A percentile compares a stretch with the other conserved stretches of the same genome.
Evolutionary conservation across 306 rosid species (phyloP).

Genomic region (Parietaria judaica): DNA sequence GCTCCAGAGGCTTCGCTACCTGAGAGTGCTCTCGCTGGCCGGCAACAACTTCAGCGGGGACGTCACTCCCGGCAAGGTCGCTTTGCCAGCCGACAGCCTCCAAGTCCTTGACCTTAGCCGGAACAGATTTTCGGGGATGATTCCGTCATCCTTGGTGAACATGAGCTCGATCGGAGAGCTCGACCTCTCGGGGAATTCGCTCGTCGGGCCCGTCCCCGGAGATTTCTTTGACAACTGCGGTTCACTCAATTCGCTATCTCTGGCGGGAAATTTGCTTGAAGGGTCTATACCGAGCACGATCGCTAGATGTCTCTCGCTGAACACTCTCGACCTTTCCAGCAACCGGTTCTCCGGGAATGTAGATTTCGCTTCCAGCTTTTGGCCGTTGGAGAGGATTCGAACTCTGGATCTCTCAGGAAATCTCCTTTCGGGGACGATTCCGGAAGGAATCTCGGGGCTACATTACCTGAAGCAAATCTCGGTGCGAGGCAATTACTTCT

Average conservation of each 20-base stretch:
- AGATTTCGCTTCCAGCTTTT: slow-evolving; percentile 42
- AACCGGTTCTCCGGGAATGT: slow-evolving; percentile 50
- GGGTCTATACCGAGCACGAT: slow-evolving; percentile 57
- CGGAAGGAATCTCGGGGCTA: slow-evolving; percentile 52
- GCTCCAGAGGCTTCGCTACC: slow-evolving; percentile 55
- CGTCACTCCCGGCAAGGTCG: slow-evolving; percentile 38
- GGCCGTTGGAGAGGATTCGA: slow-evolving; percentile 59
- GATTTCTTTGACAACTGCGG: slow-evolving; percentile 33
- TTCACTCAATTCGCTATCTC: slow-evolving; percentile 48
- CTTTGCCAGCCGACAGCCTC: slow-evolving; percentile 38
- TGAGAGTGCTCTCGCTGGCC: slow-evolving; percentile 56
- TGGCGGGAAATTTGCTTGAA: slow-evolving; percentile 52
- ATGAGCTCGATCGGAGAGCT: slow-evolving; percentile 47
- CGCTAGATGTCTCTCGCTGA: slow-evolving; percentile 46
- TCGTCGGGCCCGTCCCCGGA: slow-evolving; percentile 51
- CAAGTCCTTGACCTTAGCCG: slow-evolving; percentile 55
- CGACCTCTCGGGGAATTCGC: slow-evolving; percentile 63
- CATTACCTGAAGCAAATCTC: slow-evolving; percentile 59
- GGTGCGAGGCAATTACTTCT: slow-evolving; percentile 49
- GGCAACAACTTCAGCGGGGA: slow-evolving; percentile 51
- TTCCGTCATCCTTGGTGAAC: slow-evolving; percentile 42
- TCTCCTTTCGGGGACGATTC: slow-evolving; percentile 47
- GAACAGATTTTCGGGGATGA: slow-evolving; percentile 45
- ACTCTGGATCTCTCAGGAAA: slow-evolving; percentile 68
- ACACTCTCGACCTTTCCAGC: slow-evolving; percentile 50